These are phyloP conservation scores for Ceriops decandra DNA, from an alignment of 345 rosid species.

Conservation along the genomic window DNA sequence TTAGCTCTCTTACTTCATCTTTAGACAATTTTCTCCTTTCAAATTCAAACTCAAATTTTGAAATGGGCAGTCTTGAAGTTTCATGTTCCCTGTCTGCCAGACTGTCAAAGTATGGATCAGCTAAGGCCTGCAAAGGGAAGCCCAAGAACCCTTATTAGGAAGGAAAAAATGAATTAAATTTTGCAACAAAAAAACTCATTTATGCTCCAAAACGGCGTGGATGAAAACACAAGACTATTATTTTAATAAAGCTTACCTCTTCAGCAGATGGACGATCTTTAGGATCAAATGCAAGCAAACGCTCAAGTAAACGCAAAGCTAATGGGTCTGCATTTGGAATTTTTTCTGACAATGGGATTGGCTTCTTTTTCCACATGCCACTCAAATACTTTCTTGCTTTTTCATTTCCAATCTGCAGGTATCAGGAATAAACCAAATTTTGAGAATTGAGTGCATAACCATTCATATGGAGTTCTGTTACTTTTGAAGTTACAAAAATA, in stretches of 20 bases:
- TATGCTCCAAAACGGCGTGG: neutral
- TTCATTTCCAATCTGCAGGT: constrained; percentile 83
- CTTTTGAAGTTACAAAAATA: neutral
- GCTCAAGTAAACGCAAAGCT: constrained; percentile 75
- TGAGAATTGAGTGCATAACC: constrained; percentile 2
- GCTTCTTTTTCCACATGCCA: constrained; percentile 65
- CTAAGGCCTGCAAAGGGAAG: constrained; percentile 59
- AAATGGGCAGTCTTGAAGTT: constrained; percentile 74
- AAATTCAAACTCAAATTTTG: constrained; percentile 86
- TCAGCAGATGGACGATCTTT: constrained; percentile 91
- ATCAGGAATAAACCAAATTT: constrained; percentile 21
- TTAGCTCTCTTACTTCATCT: constrained; percentile 86
- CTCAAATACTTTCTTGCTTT: constrained; percentile 87
- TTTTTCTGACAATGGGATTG: constrained; percentile 21
- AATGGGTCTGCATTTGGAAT: constrained; percentile 33
- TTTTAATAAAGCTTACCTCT: constrained; percentile 48
- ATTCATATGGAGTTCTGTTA: constrained; percentile 2
- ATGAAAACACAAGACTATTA: constrained; percentile 6
- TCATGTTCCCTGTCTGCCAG: constrained; percentile 67
- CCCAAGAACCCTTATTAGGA: constrained; percentile 8
- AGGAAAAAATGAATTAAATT: constrained; percentile 2
- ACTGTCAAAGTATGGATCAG: constrained; percentile 82
- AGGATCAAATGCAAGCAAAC: constrained; percentile 91
- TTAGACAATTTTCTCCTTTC: constrained; percentile 75
- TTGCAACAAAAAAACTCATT: neutral